Evolutionary conservation across 2,329 filamentous ascomycete species (phyloP).

Genomic region (Rosellinia necatrix): DNA sequence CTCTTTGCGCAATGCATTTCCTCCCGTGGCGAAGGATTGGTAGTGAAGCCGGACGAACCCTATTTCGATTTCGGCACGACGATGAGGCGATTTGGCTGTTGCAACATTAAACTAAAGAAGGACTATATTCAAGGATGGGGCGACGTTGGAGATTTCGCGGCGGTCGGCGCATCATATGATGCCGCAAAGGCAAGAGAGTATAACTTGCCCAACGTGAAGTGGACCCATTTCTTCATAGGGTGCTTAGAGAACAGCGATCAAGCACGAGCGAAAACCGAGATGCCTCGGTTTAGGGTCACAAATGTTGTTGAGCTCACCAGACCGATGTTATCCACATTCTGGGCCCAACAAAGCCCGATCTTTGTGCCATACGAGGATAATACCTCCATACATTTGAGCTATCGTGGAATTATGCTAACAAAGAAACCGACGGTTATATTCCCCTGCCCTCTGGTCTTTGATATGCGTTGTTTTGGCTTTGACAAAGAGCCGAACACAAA

Average conservation of each 20-base stretch:
- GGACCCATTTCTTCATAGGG: constrained; percentile 81
- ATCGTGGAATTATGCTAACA: constrained; percentile 54
- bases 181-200: constrained; percentile 63
- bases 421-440: constrained; percentile 61
- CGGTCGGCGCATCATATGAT: constrained; percentile 76
- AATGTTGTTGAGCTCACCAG: constrained; percentile 64
- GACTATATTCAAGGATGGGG: constrained; percentile 80
- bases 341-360: constrained; percentile 50
- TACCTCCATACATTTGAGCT: constrained; percentile 42
- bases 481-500: constrained; percentile 70
- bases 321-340: constrained; percentile 56
- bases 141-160: constrained; percentile 81
- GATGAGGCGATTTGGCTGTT: constrained; percentile 47
- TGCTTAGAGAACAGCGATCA: constrained; percentile 72
- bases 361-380: constrained; percentile 47
- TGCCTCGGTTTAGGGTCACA: constrained; percentile 68
- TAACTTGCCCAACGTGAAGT: constrained; percentile 60
- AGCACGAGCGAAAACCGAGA: constrained; percentile 54
- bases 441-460: constrained; percentile 73
- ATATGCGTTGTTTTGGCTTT: constrained; percentile 80
- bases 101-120: constrained; percentile 84
- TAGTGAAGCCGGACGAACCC: constrained; percentile 78
- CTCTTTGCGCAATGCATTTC: constrained; percentile 71
- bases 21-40: constrained; percentile 73
- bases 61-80: constrained; percentile 66